phyloP scores from a whole-genome alignment of 1,284 basidiomycete genomes.

The Vanrija humicola region DNA sequence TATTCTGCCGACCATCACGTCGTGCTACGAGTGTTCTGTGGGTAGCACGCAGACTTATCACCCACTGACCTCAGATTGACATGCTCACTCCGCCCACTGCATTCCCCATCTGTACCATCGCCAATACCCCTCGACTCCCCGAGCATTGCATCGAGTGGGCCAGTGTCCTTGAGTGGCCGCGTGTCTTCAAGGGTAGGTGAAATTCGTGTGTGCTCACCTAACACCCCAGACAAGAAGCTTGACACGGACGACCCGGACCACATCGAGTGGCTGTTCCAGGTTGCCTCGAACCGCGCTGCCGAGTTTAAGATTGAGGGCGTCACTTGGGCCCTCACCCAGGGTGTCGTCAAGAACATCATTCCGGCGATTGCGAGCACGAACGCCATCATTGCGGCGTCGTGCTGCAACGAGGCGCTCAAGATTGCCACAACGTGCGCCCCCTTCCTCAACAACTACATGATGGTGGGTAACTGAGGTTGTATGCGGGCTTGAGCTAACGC shows the following conservation, averaged over 20 bases:
- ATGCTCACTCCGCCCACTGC: constrained; percentile 97
- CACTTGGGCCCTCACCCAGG: constrained; percentile 95
- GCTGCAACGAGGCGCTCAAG: constrained; percentile 99
- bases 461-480: constrained; percentile 54
- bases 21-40: constrained; percentile 92
- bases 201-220: not conserved
- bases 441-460: constrained; percentile 97
- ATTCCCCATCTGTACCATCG: constrained; percentile 98
- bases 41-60: not conserved
- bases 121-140: constrained; percentile 94
- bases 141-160: constrained; percentile 99
- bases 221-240: constrained; percentile 73
- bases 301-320: constrained; percentile 97
- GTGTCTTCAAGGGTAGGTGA: constrained; percentile 73
- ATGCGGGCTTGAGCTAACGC: not conserved
- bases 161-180: constrained; percentile 97
- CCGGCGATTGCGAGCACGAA: constrained; percentile 97
- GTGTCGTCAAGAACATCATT: constrained; percentile 99
- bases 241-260: constrained; percentile 97
- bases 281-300: constrained; percentile 74
- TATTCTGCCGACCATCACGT: constrained; percentile 90
- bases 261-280: constrained; percentile 86
- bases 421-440: constrained; percentile 92
- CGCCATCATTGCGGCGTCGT: constrained; percentile 92
- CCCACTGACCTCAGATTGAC: constrained; percentile 58